phyloP scores from a whole-genome alignment of 148 eudicot genomes.

The Camellia lanceoleosa region DNA sequence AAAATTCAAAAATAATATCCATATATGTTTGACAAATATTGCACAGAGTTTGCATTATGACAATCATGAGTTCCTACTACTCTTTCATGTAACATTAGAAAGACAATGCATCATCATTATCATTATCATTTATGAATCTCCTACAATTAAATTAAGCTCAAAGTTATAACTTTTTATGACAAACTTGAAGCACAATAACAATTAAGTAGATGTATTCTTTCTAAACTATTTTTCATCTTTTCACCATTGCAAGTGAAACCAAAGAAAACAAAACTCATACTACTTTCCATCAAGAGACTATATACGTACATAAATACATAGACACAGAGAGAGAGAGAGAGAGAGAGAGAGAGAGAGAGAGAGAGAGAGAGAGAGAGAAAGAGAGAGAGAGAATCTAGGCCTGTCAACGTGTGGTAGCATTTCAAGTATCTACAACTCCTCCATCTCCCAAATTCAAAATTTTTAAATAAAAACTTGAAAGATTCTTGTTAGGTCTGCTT shows the following conservation, averaged over 20 bases:
- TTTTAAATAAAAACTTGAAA: neutral
- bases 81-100: neutral
- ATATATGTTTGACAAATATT: neutral
- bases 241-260: neutral
- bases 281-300: neutral
- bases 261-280: slow-evolving; percentile 1
- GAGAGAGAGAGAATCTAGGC: no score
- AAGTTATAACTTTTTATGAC: neutral
- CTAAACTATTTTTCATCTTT: neutral
- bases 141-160: neutral
- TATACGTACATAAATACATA: neutral
- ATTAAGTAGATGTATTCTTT: neutral
- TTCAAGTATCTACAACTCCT: neutral
- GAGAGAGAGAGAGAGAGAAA: no score
- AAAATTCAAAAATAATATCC: neutral
- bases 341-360: neutral
- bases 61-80: neutral
- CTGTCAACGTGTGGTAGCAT: neutral
- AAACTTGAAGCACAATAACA: slow-evolving; percentile 8
- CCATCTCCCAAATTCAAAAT: neutral
- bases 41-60: neutral
- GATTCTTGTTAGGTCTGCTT: neutral
- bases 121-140: neutral
- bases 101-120: neutral
- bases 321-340: neutral